Evolutionary conservation across 2,329 filamentous ascomycete species (phyloP), one percentile per base, ranked within the genome.

Genomic region (Apiospora hydei): DNA sequence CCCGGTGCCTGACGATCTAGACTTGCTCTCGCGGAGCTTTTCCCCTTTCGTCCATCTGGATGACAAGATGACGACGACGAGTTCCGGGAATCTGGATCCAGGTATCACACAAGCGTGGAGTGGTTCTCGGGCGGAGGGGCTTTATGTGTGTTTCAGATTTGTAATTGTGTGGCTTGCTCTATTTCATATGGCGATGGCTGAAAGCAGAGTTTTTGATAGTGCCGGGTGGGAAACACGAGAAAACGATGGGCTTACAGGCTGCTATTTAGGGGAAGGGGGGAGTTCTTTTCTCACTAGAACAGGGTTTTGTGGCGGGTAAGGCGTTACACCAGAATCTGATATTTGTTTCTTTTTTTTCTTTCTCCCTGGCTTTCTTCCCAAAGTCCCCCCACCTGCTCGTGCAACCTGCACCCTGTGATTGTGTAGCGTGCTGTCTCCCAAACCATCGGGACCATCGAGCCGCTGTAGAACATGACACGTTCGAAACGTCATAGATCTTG

Each of bases 311-410:
- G 57, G 57, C 57, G 18, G 30, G 34, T 7, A 41, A 41, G 57
- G 34, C 34, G 57, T 64, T 64, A 64, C 57, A 64, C 57, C 34
- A 64, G 57, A 64, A 64, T 64, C 57, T 64, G 57, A 64, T 64
- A 64, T 41, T 64, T 34, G 6, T 41, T 64, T 38, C 34, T 64
- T 64, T 57, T 53, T 53, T 16, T 41, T n/a, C 7, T 10, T n/a
- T 2, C 6, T 10, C 16, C 11, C 53, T 64, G 3, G 6, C 11
- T 26, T 34, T n/a, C 34, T 64, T 18, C 18, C 51, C 34, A n/a
- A n/a, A 47, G 44, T 47, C 16, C 46, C 18, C 57, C 57, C 57
- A 38, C 57, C n/a, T 34, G 34, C 57, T 64, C 57, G 34, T 64
- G 57, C 4, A 14, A 41, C 57, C 18, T 64, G 57, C 18, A 64